Evolutionary conservation across 2,329 filamentous ascomycete species (phyloP).

Genomic region (Scytalidium lignicola): DNA sequence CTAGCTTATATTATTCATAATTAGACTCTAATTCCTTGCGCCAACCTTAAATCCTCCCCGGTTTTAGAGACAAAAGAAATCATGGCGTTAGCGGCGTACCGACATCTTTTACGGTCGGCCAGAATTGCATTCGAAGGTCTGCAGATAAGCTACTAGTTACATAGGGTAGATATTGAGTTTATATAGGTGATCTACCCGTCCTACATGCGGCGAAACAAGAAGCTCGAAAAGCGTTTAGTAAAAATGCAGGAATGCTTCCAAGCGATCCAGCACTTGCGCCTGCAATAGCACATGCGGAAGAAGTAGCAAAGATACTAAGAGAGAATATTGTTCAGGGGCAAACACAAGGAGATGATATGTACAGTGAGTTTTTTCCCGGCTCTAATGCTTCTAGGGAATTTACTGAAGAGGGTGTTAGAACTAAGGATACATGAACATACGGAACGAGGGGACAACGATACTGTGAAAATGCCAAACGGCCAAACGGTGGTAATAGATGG

Average conservation of each 20-base stretch:
- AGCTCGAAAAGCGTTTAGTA: slow-evolving; percentile 70
- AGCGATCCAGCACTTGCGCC: slow-evolving; percentile 54
- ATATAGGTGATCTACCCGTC: slow-evolving; percentile 63
- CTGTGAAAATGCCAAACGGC: slow-evolving; percentile 58
- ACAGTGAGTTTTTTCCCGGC: slow-evolving; percentile 48
- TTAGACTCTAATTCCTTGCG: no score
- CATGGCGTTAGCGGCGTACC: slow-evolving; percentile 73
- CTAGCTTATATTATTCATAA: no score
- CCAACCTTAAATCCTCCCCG: no score
- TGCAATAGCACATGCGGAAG: slow-evolving; percentile 72
- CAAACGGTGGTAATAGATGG: slow-evolving; percentile 28
- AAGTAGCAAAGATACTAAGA: slow-evolving; percentile 72
- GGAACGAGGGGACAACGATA: slow-evolving; percentile 90
- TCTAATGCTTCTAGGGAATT: neutral
- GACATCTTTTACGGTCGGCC: slow-evolving; percentile 74
- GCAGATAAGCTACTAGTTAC: slow-evolving; percentile 6
- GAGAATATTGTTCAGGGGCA: slow-evolving; percentile 86
- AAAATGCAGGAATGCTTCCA: slow-evolving; percentile 54
- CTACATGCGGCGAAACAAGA: slow-evolving; percentile 66
- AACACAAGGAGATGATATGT: slow-evolving; percentile 43
- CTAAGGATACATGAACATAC: slow-evolving; percentile 86
- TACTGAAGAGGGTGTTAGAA: slow-evolving; percentile 46
- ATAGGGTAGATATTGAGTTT: neutral
- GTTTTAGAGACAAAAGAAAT: slow-evolving; percentile 14
- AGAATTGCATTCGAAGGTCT: slow-evolving; percentile 79